phyloP scores from a whole-genome alignment of 139 green algal genomes.

The Nannochloris sp. region DNA sequence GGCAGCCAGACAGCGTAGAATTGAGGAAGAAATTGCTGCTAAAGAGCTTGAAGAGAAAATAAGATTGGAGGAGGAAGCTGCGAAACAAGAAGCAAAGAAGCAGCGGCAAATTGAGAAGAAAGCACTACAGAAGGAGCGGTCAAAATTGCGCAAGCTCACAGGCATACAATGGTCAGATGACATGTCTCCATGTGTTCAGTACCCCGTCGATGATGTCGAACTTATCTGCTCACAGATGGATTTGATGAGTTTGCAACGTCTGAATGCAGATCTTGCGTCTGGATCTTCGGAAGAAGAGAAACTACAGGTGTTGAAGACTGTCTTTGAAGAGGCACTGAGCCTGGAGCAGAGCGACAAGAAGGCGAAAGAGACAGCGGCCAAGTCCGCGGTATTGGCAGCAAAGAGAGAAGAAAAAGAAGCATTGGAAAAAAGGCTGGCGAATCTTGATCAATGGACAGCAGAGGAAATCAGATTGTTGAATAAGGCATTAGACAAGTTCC shows the following conservation, averaged over 20 bases:
- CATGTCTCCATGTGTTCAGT: slow-evolving; percentile 3
- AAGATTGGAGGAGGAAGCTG: slow-evolving; percentile 33
- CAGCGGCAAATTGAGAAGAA: slow-evolving; percentile 73
- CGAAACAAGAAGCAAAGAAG: slow-evolving; percentile 46
- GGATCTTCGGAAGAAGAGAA: slow-evolving; percentile 6
- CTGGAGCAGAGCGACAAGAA: slow-evolving; percentile 19
- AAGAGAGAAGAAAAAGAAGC: slow-evolving; percentile 14
- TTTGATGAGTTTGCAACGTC: slow-evolving; percentile 25
- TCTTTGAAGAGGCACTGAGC: slow-evolving; percentile 15
- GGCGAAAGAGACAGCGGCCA: slow-evolving; percentile 20
- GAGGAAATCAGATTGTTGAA: slow-evolving; percentile 77
- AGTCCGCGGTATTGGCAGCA: slow-evolving; percentile 16
- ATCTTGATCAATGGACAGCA: slow-evolving; percentile 29
- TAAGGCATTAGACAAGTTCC: slow-evolving; percentile 85
- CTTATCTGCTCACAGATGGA: slow-evolving; percentile 44
- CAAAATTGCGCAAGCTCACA: slow-evolving; percentile 43
- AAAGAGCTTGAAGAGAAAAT: slow-evolving; percentile 20
- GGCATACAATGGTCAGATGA: not conserved
- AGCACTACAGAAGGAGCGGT: slow-evolving; percentile 70
- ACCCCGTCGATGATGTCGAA: slow-evolving; percentile 43
- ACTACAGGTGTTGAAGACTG: not conserved
- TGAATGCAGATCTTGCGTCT: slow-evolving; percentile 33
- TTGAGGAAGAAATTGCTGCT: slow-evolving; percentile 34
- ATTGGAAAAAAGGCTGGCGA: slow-evolving; percentile 10
- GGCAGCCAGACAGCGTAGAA: slow-evolving; percentile 28